Conservation (phyloP, 108 stramenopile genomes). For the Fistulifera pelliculosa region DNA sequence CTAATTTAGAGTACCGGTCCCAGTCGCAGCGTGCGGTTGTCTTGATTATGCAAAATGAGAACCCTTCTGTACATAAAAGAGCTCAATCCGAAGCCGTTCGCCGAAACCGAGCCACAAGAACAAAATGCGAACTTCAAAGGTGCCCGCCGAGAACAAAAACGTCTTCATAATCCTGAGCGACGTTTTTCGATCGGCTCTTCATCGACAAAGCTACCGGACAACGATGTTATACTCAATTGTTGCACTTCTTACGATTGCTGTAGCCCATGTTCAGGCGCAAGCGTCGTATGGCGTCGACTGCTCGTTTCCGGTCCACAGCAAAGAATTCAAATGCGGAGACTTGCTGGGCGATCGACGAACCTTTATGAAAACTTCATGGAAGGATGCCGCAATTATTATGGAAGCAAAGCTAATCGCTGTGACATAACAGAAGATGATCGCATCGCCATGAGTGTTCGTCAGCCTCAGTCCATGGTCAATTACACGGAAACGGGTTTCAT, state of each 20-base stretch:
- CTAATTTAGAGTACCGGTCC: too few species aligned
- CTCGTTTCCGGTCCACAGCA: conserved; percentile 71
- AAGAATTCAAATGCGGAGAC: conserved; percentile 31
- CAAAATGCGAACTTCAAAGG: conserved; percentile 11
- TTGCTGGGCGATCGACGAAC: conserved; percentile 28
- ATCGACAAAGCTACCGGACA: neutral
- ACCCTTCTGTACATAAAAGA: too few species aligned
- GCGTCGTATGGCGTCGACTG: conserved; percentile 65
- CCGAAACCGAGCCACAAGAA: conserved; percentile 5
- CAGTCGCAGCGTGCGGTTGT: too few species aligned
- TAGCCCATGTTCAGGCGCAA: too few species aligned
- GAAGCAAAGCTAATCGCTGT: conserved; percentile 28
- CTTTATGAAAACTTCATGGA: conserved; percentile 72
- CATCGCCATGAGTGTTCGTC: conserved; percentile 57
- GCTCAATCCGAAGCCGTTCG: too few species aligned
- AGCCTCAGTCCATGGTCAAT: conserved; percentile 76
- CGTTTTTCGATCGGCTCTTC: neutral
- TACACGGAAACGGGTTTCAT: conserved; percentile 75
- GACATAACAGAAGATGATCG: conserved; percentile 57
- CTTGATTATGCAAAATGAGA: too few species aligned
- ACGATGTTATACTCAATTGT: neutral
- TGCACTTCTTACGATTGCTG: too few species aligned
- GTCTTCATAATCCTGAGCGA: too few species aligned
- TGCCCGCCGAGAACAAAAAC: too few species aligned
- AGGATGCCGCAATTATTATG: conserved; percentile 61